Evolutionary conservation across 306 rosid genomes (phyloP).

Genomic region (Cercis canadensis): DNA sequence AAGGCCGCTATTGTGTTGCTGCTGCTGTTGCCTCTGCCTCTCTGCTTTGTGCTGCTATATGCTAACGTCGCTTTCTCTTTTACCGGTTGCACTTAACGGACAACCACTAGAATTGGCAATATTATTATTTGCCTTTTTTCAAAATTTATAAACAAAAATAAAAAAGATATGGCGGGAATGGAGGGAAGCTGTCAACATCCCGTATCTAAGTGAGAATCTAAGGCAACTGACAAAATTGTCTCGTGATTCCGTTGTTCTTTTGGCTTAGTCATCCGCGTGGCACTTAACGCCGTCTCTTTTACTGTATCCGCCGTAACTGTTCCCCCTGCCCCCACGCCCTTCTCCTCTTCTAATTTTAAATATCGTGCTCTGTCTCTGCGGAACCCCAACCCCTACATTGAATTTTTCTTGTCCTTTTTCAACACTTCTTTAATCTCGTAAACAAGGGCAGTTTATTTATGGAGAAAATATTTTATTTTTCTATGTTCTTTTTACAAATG

Average conservation of each 20-base stretch:
- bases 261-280: constrained; percentile 17
- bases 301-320: constrained; percentile 1
- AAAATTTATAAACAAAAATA: too few species aligned
- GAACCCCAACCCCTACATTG: not conserved
- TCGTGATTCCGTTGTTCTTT: constrained; percentile 38
- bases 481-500: not conserved
- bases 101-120: not conserved
- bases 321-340: too few species aligned
- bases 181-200: constrained; percentile 49
- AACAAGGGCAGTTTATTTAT: too few species aligned
- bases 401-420: too few species aligned
- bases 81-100: too few species aligned
- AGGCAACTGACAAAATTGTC: constrained; percentile 38
- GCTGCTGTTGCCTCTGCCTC: too few species aligned
- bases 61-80: too few species aligned
- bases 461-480: too few species aligned
- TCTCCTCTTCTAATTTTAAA: too few species aligned
- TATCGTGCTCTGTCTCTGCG: not conserved
- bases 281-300: constrained; percentile 9
- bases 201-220: constrained; percentile 56
- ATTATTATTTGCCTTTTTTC: not conserved
- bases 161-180: not conserved
- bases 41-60: too few species aligned
- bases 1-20: too few species aligned
- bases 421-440: too few species aligned